Percentiles rank a stretch among this genome's conserved stretches.
Evolutionary conservation across 352 stramenopile species (phyloP).

Genomic region (Globisporangium rhizosaccharum): DNA sequence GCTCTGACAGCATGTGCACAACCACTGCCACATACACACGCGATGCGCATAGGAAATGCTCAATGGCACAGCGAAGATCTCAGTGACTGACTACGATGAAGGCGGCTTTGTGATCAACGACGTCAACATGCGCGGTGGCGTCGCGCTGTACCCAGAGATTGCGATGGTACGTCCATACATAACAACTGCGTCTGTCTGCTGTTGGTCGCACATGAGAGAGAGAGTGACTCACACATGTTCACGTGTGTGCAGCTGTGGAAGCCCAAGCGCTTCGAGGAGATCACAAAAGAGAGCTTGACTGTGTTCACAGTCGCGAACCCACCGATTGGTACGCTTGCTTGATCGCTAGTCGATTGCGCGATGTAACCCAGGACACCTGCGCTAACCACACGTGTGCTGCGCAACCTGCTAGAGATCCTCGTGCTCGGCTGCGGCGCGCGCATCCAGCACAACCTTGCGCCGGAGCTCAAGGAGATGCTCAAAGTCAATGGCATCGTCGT

Average conservation of each 20-base stretch:
- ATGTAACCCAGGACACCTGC: too few relatives aligned
- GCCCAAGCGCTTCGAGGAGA: slow-evolving; percentile 66
- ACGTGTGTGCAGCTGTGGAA: slow-evolving; percentile 61
- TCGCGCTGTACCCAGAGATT: slow-evolving; percentile 67
- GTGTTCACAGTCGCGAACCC: slow-evolving; percentile 77
- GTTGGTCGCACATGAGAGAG: neutral
- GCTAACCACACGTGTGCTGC: neutral
- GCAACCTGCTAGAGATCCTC: slow-evolving; percentile 48
- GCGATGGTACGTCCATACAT: slow-evolving; percentile 43
- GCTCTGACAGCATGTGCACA: too few relatives aligned
- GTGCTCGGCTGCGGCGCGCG: slow-evolving; percentile 69
- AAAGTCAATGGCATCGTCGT: slow-evolving; percentile 83
- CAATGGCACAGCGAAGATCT: slow-evolving; percentile 69
- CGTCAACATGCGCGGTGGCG: slow-evolving; percentile 76
- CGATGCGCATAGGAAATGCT: slow-evolving; percentile 69
- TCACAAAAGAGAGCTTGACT: slow-evolving; percentile 67
- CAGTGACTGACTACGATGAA: slow-evolving; percentile 81
- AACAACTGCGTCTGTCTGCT: neutral
- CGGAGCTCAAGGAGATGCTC: slow-evolving; percentile 65
- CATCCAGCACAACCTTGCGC: slow-evolving; percentile 54
- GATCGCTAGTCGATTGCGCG: neutral
- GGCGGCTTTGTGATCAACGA: slow-evolving; percentile 83
- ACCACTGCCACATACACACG: neutral
- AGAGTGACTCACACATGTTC: neutral
- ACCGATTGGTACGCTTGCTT: slow-evolving; percentile 38